Evolutionary conservation across 768 basidiomycete genomes (phyloP).

Genomic region (Wakefieldia striispora): DNA sequence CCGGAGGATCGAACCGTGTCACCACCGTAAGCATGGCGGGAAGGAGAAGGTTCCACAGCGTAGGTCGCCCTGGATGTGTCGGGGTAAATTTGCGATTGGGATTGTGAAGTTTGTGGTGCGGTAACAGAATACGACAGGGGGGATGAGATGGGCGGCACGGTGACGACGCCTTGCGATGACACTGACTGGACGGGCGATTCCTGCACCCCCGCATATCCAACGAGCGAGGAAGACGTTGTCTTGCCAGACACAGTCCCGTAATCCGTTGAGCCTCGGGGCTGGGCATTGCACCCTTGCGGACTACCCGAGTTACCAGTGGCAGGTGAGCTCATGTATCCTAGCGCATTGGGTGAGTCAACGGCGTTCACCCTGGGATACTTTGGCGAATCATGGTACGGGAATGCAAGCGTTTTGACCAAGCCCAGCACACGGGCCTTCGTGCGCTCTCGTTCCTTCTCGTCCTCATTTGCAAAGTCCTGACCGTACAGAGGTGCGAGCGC

Average conservation of each 20-base stretch:
- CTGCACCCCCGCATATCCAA: constrained; percentile 21
- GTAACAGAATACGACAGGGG: constrained; percentile 23
- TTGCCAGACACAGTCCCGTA: constrained; percentile 22
- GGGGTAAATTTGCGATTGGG: constrained; percentile 26
- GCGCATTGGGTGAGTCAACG: constrained; percentile 47
- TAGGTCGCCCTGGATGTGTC: constrained; percentile 24
- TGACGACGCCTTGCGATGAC: constrained; percentile 14
- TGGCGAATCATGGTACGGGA: constrained; percentile 75
- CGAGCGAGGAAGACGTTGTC: constrained; percentile 27
- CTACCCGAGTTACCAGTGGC: constrained; percentile 59
- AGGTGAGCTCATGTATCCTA: constrained; percentile 50
- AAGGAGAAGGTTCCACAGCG: constrained; percentile 8
- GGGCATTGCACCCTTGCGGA: constrained; percentile 36
- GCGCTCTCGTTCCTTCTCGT: constrained; percentile 52
- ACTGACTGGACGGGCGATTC: constrained; percentile 24
- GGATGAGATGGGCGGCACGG: constrained; percentile 23
- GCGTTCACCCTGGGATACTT: constrained; percentile 45
- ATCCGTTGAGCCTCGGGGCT: constrained; percentile 26
- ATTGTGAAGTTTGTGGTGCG: constrained; percentile 18
- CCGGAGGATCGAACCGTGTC: constrained; percentile 20
- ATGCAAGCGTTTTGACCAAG: constrained; percentile 71
- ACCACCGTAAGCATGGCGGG: constrained; percentile 22
- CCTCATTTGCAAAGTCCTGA: constrained; percentile 53
- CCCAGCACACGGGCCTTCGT: constrained; percentile 60
- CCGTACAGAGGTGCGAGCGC: constrained; percentile 75